Base-by-base conservation (phyloP, 2,329 filamentous ascomycete genomes). In the Fusarium irregulare region DNA sequence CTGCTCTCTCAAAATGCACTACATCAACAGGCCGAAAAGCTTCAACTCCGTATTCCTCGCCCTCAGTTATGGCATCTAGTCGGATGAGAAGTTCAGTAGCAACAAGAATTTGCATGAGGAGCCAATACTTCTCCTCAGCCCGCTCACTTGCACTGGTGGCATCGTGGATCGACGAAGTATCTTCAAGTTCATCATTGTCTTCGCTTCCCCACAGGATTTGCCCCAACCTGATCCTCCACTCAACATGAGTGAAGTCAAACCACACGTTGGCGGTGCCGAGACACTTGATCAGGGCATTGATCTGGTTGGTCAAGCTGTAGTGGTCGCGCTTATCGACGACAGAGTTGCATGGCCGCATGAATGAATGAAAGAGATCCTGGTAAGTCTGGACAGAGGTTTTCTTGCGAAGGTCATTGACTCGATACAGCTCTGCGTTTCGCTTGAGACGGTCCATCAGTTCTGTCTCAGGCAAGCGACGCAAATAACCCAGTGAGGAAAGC, bases 211-310 rank as follows among this genome's bases (percentile, higher is more conserved):
- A 93, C 4, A 93, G 79, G 44, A 93, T 84, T 78, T 93, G 91
- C 9, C 91, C 91, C 2, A 93, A 82, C 14, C 90, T 85, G 61
- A 93, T 91, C 40, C 91, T 86, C 91, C 91, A 93, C 76, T 93
- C 91, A 9, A 93, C 89, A 32, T 89, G 85, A 21, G 90, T 91
- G 70, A 93, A 91, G 78, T 93, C 91, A 54, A 91, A 86, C 91
- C 91, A 93, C 47, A 92, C 86, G 59, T 91, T 90, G 56, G 89
- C 85, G 10, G 87, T 81, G 1, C 86, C 87, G 46, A 93, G 83
- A 12, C 91, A 86, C 75, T 88, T 88, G 47, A 93, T 84, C 20
- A 93, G 80, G 6, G 89, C 87, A 70, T 90, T 84, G 59, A 93
- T 92, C 75, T 93, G 91, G 37, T 92, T 89, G 45, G 89, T 85